Percentiles rank a stretch among this genome's conserved stretches.
phyloP scores from a whole-genome alignment of 2,329 filamentous ascomycete species.

The Trichoderma hamatum region DNA sequence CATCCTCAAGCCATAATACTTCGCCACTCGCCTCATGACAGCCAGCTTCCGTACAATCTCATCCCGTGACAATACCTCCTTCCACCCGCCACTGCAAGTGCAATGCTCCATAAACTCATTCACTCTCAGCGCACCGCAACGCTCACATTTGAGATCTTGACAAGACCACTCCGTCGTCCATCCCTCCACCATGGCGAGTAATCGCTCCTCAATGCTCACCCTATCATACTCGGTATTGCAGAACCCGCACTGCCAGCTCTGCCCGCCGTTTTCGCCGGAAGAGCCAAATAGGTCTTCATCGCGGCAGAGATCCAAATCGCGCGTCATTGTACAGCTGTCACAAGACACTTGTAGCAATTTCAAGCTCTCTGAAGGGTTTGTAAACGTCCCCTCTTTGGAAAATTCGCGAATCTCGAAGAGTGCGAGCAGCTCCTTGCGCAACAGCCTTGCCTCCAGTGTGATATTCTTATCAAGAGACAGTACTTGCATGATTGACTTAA shows the following conservation, averaged over 20 bases:
- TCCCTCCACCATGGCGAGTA: conserved; percentile 76
- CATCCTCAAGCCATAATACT: conserved; percentile 81
- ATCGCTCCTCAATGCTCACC: conserved; percentile 79
- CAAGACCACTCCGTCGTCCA: conserved; percentile 79
- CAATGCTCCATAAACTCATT: conserved; percentile 99
- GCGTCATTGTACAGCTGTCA: conserved; percentile 84
- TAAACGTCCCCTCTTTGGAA: conserved; percentile 81
- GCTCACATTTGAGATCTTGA: conserved; percentile 82
- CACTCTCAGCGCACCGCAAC: conserved; percentile 71
- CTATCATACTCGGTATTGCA: conserved; percentile 77
- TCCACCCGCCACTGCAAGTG: conserved; percentile 87
- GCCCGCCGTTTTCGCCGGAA: conserved; percentile 30
- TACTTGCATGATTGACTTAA: conserved; percentile 92
- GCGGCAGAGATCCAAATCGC: conserved; percentile 89
- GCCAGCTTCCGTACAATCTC: conserved; percentile 67
- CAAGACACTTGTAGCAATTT: conserved; percentile 78
- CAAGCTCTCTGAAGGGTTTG: conserved; percentile 79
- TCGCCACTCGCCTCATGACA: conserved; percentile 75
- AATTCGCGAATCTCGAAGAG: conserved; percentile 97
- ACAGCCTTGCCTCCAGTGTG: conserved; percentile 79
- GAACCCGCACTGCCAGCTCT: conserved; percentile 74
- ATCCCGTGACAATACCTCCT: conserved; percentile 66
- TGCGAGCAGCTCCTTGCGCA: conserved; percentile 85
- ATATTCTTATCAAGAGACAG: conserved; percentile 89
- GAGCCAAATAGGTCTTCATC: conserved; percentile 73